Evolutionary conservation across 139 green algal genomes (phyloP).

Genomic region (Pseudopediastrum boryanum): DNA sequence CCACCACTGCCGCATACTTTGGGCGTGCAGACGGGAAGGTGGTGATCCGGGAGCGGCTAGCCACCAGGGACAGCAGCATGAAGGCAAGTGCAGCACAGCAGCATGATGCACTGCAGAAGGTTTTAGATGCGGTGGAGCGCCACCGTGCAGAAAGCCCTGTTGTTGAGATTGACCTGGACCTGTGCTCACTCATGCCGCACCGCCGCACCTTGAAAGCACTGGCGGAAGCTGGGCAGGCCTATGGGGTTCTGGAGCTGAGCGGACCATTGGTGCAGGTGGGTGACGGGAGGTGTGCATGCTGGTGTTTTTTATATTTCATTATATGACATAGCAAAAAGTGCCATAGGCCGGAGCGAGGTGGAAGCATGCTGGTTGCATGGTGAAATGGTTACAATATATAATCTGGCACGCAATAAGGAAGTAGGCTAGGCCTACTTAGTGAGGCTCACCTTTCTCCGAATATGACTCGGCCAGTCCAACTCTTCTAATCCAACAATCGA

Average conservation of each 20-base stretch:
- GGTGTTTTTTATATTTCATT: too few relatives aligned
- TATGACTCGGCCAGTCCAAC: too few relatives aligned
- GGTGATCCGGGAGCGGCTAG: not conserved
- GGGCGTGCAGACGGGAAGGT: not conserved
- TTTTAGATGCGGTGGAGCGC: not conserved
- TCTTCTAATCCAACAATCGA: too few relatives aligned
- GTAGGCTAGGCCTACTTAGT: too few relatives aligned
- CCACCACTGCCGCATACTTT: slow-evolving; percentile 14
- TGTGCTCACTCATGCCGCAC: slow-evolving; percentile 6
- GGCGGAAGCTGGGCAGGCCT: not conserved
- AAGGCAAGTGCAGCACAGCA: not conserved
- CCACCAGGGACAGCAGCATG: not conserved
- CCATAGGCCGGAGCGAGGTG: too few relatives aligned
- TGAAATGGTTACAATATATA: too few relatives aligned
- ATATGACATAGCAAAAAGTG: too few relatives aligned
- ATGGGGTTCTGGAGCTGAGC: not conserved
- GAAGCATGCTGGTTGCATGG: too few relatives aligned
- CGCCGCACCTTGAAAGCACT: not conserved
- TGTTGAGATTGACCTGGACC: slow-evolving; percentile 15
- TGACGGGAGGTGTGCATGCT: too few relatives aligned
- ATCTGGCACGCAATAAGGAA: too few relatives aligned
- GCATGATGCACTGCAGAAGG: not conserved
- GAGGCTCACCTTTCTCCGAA: too few relatives aligned
- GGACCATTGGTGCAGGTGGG: not conserved
- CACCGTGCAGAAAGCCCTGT: not conserved